Evolutionary conservation across 2,329 filamentous ascomycete genomes (phyloP).

Genomic region (Parastagonospora avenae): DNA sequence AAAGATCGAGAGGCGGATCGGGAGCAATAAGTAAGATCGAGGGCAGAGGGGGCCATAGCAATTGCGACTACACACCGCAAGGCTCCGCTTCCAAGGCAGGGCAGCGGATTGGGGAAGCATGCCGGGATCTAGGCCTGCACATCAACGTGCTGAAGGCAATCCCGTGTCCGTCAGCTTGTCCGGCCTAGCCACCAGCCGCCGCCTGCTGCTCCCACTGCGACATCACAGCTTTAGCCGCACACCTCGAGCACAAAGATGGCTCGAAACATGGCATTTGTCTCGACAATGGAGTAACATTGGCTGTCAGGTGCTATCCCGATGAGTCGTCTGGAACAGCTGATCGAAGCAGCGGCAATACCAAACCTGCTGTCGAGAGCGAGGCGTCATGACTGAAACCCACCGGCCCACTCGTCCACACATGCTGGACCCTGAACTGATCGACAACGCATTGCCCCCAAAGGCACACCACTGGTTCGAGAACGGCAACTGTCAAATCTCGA

Average conservation of each 20-base stretch:
- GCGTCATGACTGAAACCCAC: constrained; percentile 13
- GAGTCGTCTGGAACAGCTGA: constrained; percentile 8
- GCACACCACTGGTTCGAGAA: background rate
- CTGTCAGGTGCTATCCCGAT: constrained; percentile 3
- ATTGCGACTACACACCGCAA: constrained; percentile 2
- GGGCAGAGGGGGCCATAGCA: background rate
- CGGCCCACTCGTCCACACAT: constrained; percentile 4
- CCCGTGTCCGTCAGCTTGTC: constrained; percentile 2
- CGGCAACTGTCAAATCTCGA: background rate
- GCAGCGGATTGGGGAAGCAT: background rate
- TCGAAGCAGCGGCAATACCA: constrained; percentile 1
- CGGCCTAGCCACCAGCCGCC: constrained; percentile 8
- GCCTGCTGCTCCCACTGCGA: constrained; percentile 4
- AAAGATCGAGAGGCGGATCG: constrained; percentile 6
- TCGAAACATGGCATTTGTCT: background rate
- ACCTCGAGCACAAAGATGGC: background rate
- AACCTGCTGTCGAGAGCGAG: constrained; percentile 9
- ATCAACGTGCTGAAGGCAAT: background rate
- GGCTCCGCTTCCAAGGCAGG: constrained; percentile 8
- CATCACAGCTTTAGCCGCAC: constrained; percentile 1
- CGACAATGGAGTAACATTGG: background rate
- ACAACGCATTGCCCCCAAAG: background rate
- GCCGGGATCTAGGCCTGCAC: constrained; percentile 4
- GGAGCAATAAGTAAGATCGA: constrained; percentile 9
- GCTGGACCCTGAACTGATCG: constrained; percentile 13